These are phyloP conservation scores for Selaginella moellendorffii DNA, from an alignment of 75 land plant species.

Conservation along the genomic window DNA sequence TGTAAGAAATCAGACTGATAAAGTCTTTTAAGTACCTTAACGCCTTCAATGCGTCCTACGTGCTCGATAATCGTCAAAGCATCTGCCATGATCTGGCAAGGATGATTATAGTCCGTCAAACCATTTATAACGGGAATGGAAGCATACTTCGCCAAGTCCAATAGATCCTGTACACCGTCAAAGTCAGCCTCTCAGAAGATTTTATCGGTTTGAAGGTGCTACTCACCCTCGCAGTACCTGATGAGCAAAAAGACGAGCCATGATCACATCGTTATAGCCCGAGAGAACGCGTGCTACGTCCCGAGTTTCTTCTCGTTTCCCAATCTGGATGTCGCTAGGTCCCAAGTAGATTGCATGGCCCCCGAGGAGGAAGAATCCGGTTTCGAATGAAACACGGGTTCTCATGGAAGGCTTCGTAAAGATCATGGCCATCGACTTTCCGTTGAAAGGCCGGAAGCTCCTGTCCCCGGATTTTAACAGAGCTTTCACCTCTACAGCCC, in stretches of 20 bases:
- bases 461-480: slow-evolving; percentile 70
- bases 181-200: no score
- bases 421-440: slow-evolving; percentile 94
- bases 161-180: slow-evolving; percentile 89
- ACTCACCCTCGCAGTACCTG: slow-evolving; percentile 11
- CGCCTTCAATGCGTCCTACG: slow-evolving; percentile 61
- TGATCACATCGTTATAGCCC: slow-evolving; percentile 81
- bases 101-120: slow-evolving; percentile 88
- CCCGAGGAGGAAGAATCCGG: slow-evolving; percentile 82
- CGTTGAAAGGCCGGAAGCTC: slow-evolving; percentile 68
- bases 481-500: slow-evolving; percentile 73
- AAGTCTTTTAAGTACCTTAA: slow-evolving; percentile 33
- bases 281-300: slow-evolving; percentile 93
- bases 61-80: slow-evolving; percentile 91
- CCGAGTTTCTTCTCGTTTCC: slow-evolving; percentile 90
- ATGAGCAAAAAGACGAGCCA: slow-evolving; percentile 79
- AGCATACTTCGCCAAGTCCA: slow-evolving; percentile 78
- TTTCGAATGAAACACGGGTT: slow-evolving; percentile 95
- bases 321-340: slow-evolving; percentile 94
- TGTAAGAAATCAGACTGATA: not conserved
- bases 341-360: slow-evolving; percentile 97
- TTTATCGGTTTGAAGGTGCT: no score
- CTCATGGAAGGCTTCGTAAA: slow-evolving; percentile 98
- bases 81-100: slow-evolving; percentile 98
- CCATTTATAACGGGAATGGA: slow-evolving; percentile 88